Base-by-base conservation (phyloP, 2,329 filamentous ascomycete species). In the Endoconidiophora polonica region DNA sequence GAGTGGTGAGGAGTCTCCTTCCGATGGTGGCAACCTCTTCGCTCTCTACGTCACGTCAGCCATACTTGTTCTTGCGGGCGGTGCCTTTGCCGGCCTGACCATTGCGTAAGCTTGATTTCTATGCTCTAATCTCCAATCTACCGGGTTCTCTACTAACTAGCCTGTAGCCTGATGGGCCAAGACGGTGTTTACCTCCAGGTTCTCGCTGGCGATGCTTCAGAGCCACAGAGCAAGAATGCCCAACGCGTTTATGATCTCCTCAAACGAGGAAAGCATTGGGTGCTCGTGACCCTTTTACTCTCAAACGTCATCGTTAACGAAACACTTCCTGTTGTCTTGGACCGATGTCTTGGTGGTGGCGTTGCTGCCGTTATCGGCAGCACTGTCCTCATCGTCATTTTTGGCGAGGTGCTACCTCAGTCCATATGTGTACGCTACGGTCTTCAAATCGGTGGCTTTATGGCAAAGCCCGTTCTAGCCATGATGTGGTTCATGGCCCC, bases 261-360 rank as follows among this genome's bases (percentile, higher is more conserved):
- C 50, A 79, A 86, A 56, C 83, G 77, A 58, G 91, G 91, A 59
- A 98, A 98, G 64, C 91, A 98, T 65, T 98, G 91, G 91, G 90
- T 98, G 18, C 71, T 98, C 52, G 91, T 98, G 49, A 96, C 91
- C 2, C 69, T 98, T 23, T 74, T 98, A 5, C 71, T 98, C 50
- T 87, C 87, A 63, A 98, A 98, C 63, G 91, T 98, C 61, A 93
- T 98, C 59, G 94, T 93, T 56, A 96, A 98, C 64, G 91, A 96
- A 67, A 93, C 90, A 2, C 71, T 95, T 12, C 91, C 91, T 24
- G 94, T 98, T 55, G 86, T 98, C 9, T 75, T 98, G 47, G 91
- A 98, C 65, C 75, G 91, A 51, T 94, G 87, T 51, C 76, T 98
- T 16, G 91, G 91, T 26, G 91, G 91, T 57, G 91, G 91, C 56